Conservation (phyloP, 2,329 filamentous ascomycete genomes). For the Verticillium dahliae region DNA sequence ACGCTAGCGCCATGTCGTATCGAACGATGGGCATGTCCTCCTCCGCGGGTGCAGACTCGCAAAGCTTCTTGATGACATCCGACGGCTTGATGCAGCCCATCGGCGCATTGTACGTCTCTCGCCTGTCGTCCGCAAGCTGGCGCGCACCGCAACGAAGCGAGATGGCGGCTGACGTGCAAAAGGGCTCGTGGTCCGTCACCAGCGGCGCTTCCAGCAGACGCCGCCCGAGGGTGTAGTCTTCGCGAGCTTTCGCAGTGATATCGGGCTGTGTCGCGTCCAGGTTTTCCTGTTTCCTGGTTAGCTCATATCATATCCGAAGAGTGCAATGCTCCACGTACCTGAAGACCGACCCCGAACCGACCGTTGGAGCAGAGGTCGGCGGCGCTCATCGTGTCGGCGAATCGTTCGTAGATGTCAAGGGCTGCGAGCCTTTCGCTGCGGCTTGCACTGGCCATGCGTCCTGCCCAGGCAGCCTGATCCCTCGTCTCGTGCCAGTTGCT, state of each 20-base stretch:
- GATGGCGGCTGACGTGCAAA: conserved; percentile 22
- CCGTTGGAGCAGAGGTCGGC: conserved; percentile 54
- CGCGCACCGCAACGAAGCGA: conserved; percentile 25
- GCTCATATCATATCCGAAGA: neutral
- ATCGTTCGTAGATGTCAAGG: conserved; percentile 45
- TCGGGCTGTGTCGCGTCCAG: conserved; percentile 60
- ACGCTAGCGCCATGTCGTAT: conserved; percentile 49
- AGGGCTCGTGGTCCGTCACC: conserved; percentile 21
- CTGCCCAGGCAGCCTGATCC: conserved; percentile 31
- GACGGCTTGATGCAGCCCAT: conserved; percentile 25
- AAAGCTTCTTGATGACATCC: neutral
- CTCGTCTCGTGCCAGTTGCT: conserved; percentile 46
- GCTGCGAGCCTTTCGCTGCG: conserved; percentile 20
- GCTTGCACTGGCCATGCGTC: conserved; percentile 14
- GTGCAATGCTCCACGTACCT: conserved; percentile 17
- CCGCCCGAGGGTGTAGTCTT: conserved; percentile 45
- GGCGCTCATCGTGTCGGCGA: conserved; percentile 56
- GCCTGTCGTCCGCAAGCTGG: neutral
- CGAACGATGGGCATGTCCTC: conserved; percentile 29
- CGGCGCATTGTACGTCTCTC: neutral
- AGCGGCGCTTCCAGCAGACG: conserved; percentile 40
- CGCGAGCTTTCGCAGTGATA: conserved; percentile 36
- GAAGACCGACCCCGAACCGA: conserved; percentile 33
- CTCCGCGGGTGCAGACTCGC: conserved; percentile 20
- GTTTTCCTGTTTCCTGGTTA: conserved; percentile 27